A percentile compares a stretch with the other conserved stretches of the same genome.
phyloP scores from a whole-genome alignment of 192 early-diverging fungal species.

The Podochytrium sp. region DNA sequence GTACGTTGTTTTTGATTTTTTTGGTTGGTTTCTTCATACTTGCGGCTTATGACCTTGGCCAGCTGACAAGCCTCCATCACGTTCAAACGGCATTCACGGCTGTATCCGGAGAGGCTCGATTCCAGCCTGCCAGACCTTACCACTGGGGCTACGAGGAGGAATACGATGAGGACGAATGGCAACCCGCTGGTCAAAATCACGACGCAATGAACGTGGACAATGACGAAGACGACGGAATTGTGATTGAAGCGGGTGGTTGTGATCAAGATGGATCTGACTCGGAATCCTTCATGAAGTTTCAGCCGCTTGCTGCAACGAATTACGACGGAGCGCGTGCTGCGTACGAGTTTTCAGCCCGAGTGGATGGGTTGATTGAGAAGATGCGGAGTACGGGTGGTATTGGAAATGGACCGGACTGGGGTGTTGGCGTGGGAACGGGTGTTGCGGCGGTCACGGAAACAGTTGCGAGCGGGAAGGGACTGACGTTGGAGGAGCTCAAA shows the following conservation, averaged over 20 bases:
- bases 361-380: constrained; percentile 20
- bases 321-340: constrained; percentile 4
- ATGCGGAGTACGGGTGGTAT: background rate
- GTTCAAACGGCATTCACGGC: constrained; percentile 42
- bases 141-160: constrained; percentile 43
- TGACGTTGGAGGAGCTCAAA: constrained; percentile 25
- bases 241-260: constrained; percentile 1
- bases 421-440: background rate
- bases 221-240: background rate
- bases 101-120: constrained; percentile 21
- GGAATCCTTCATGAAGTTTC: constrained; percentile 1
- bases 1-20: constrained; percentile 28
- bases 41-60: background rate
- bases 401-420: background rate
- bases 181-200: no score
- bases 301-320: constrained; percentile 12
- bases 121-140: constrained; percentile 44
- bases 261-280: background rate
- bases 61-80: constrained; percentile 47
- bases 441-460: background rate
- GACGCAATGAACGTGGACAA: background rate
- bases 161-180: constrained; percentile 9
- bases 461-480: background rate
- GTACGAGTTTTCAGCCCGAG: constrained; percentile 13
- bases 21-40: background rate